phyloP scores from a whole-genome alignment of 2,329 filamentous ascomycete species.

The Botrytis cinerea region DNA sequence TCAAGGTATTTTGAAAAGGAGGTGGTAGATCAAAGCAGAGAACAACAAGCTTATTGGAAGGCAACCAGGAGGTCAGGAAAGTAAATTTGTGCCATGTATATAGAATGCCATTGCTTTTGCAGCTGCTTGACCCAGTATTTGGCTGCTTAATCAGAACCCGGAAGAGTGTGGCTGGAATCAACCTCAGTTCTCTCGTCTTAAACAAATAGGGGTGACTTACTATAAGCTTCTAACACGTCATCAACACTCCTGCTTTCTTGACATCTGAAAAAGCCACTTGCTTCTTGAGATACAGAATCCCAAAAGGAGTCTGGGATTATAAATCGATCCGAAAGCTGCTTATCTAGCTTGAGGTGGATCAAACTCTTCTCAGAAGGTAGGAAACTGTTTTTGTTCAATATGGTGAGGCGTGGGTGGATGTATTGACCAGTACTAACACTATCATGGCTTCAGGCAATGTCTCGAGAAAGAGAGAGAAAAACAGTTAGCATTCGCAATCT shows the following conservation, averaged over 20 bases:
- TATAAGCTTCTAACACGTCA: constrained; percentile 10
- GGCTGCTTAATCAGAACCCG: constrained; percentile 9
- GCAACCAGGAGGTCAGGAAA: constrained; percentile 16
- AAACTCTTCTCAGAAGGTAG: constrained; percentile 8
- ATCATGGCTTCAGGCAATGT: constrained; percentile 1
- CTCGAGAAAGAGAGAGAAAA: neutral
- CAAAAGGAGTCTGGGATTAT: constrained; percentile 12
- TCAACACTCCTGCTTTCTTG: constrained; percentile 2
- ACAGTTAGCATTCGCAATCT: neutral
- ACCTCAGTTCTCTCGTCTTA: neutral
- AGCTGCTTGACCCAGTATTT: neutral
- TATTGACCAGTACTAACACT: constrained; percentile 6
- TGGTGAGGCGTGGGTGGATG: neutral
- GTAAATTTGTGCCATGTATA: constrained; percentile 18
- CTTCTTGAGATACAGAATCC: constrained; percentile 6
- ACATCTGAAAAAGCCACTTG: constrained; percentile 15
- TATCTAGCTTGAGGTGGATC: neutral
- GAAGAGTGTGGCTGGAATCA: constrained; percentile 14
- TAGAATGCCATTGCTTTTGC: neutral
- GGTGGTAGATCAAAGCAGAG: constrained; percentile 4
- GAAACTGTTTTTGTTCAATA: constrained; percentile 1
- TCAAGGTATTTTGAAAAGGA: neutral
- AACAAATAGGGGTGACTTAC: constrained; percentile 3
- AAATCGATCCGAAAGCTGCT: constrained; percentile 11
- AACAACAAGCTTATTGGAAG: constrained; percentile 3